Evolutionary conservation across 1,139 yeast species (phyloP), one percentile per base, ranked within the genome.

Genomic region (Hyphopichia pseudoburtonii): DNA sequence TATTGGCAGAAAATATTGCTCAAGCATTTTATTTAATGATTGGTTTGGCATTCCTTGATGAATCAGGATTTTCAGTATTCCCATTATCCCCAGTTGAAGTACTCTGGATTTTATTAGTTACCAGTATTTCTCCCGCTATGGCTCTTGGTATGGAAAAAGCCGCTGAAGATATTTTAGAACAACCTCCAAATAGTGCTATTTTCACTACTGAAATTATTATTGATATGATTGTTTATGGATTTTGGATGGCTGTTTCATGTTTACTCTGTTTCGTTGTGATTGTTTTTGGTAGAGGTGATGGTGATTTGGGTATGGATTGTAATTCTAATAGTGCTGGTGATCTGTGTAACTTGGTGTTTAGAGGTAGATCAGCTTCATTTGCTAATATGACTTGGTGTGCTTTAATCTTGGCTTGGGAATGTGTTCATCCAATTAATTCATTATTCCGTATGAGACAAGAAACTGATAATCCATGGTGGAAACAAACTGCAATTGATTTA

Each of bases 331-430:
- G 34, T 16, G 40, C 38, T 11, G 14, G 17, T 29, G 34, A 29
- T 11, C 47, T 40, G 1, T 86, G 95, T 60, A 50, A 64, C 37
- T 61, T 68, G 44, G 94, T 86, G 9, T 85, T 80, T 65, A 69
- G 77, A 47, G 86, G 87, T 2, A 77, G 95, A 51, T 78, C 94
- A 1, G 75, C 83, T 2, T 74, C 88, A 0, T 86, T 86, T 63
- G 83, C 82, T 4, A 78, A 82, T 5, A 81, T 86, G 82, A 86
- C 95, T 2, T 86, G 95, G 94, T 76, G 89, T 60, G 81, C 89
- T 6, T 70, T 86, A 42, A 57, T 86, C 19, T 66, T 85, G 37
- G 95, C 94, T 1, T 86, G 94, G 92, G 94, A 86, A 59, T 86
- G 86, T 47, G 72, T 84, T 39, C 88, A 85, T 54, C 66, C 82